These are phyloP conservation scores for Senecio squalidus DNA, from an alignment of 140 eudicot genomes.

Conservation along the genomic window DNA sequence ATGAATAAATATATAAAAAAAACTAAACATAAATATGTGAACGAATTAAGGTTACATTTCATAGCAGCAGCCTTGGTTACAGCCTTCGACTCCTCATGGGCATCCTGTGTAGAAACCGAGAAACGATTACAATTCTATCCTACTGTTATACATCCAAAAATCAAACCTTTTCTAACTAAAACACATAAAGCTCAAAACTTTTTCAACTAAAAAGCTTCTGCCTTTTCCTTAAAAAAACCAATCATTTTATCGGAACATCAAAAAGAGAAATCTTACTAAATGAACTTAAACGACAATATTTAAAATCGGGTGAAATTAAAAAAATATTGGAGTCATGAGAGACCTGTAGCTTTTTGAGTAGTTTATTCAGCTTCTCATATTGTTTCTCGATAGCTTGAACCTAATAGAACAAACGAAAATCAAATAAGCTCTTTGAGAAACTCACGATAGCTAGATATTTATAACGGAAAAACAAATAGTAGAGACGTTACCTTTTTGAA, in stretches of 20 bases:
- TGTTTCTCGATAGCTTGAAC: conserved; percentile 89
- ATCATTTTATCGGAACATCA: too few relatives aligned
- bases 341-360: conserved; percentile 89
- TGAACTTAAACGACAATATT: too few relatives aligned
- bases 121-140: too few relatives aligned
- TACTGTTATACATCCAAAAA: too few relatives aligned
- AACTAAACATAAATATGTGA: background rate
- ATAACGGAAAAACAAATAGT: background rate
- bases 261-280: background rate
- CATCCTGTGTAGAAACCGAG: conserved; percentile 64
- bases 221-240: too few relatives aligned
- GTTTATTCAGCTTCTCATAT: conserved; percentile 74
- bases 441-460: background rate
- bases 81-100: conserved; percentile 91
- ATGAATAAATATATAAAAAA: too few relatives aligned
- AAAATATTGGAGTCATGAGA: background rate
- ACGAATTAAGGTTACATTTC: conserved; percentile 54
- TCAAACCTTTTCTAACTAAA: too few relatives aligned
- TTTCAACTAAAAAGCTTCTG: too few relatives aligned
- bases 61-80: conserved; percentile 92
- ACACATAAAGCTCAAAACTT: too few relatives aligned
- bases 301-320: too few relatives aligned
- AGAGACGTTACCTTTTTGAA: conserved; percentile 63
- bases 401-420: conserved; percentile 28
- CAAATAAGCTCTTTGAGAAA: background rate